phyloP scores from a whole-genome alignment of 495 filamentous ascomycete species.

The Penicillium fimorum region DNA sequence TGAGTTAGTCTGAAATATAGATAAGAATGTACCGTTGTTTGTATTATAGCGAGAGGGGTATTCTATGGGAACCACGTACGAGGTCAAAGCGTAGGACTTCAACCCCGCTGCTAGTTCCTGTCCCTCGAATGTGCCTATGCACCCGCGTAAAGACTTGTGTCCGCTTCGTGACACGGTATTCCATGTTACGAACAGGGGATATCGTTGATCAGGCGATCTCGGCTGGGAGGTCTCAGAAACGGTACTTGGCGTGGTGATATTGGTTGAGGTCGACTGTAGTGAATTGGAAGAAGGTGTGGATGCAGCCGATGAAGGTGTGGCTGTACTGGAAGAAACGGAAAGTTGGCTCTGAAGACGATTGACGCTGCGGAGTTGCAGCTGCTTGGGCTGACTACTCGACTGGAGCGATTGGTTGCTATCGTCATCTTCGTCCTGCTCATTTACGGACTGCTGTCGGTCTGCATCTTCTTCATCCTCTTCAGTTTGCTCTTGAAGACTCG shows the following conservation, averaged over 20 bases:
- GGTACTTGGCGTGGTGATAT: slow-evolving; percentile 46
- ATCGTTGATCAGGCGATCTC: slow-evolving; percentile 29
- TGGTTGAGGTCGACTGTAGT: slow-evolving; percentile 42
- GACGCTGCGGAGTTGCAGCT: slow-evolving; percentile 34
- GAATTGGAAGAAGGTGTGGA: slow-evolving; percentile 46
- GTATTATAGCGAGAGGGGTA: neutral
- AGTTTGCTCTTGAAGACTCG: slow-evolving; percentile 26
- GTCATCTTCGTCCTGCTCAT: slow-evolving; percentile 31
- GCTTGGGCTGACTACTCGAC: slow-evolving; percentile 18
- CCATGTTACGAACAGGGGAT: slow-evolving; percentile 94
- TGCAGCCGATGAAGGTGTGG: slow-evolving; percentile 45
- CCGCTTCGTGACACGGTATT: slow-evolving; percentile 66
- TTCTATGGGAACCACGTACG: slow-evolving; percentile 48
- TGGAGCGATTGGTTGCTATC: slow-evolving; percentile 25
- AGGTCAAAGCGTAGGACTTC: slow-evolving; percentile 78
- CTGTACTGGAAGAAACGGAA: slow-evolving; percentile 44
- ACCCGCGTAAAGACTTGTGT: slow-evolving; percentile 74
- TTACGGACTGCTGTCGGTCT: slow-evolving; percentile 19
- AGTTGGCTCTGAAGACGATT: slow-evolving; percentile 34
- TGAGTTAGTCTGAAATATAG: slow-evolving; percentile 2
- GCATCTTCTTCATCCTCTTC: slow-evolving; percentile 22
- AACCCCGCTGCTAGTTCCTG: slow-evolving; percentile 73
- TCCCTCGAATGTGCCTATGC: slow-evolving; percentile 92
- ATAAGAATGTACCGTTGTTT: neutral
- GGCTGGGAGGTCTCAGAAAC: slow-evolving; percentile 24